Percentiles rank a stretch among this genome's conserved stretches.
phyloP scores from a whole-genome alignment of 805 yeast genomes.

The Lipomyces mesembrius region DNA sequence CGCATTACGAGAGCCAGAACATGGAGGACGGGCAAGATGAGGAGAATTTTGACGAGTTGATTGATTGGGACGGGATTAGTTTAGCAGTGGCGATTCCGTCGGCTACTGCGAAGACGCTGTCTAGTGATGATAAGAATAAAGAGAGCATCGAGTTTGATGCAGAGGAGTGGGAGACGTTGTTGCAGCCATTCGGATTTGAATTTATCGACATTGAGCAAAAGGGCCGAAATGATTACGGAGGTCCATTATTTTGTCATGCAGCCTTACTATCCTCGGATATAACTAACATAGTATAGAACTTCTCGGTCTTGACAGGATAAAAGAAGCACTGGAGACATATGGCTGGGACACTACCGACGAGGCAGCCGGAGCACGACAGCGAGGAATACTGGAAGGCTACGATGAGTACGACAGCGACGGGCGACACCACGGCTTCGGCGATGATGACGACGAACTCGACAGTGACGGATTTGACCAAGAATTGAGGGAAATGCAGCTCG shows the following conservation, averaged over 20 bases:
- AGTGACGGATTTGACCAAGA: slow-evolving; percentile 32
- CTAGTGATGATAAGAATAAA: not conserved
- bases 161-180: slow-evolving; percentile 33
- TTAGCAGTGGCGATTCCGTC: slow-evolving; percentile 33
- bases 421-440: slow-evolving; percentile 11
- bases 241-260: slow-evolving; percentile 4
- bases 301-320: slow-evolving; percentile 41
- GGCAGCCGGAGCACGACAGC: not conserved
- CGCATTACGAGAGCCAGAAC: slow-evolving; percentile 14
- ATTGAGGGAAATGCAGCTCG: slow-evolving; percentile 34
- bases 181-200: slow-evolving; percentile 41
- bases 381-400: slow-evolving; percentile 10
- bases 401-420: slow-evolving; percentile 14
- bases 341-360: slow-evolving; percentile 17
- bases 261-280: not conserved
- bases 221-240: slow-evolving; percentile 36
- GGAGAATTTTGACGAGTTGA: slow-evolving; percentile 36
- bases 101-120: not conserved
- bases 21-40: slow-evolving; percentile 36
- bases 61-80: slow-evolving; percentile 36
- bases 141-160: slow-evolving; percentile 16
- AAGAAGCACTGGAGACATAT: slow-evolving; percentile 42
- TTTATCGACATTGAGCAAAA: slow-evolving; percentile 34
- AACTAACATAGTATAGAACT: slow-evolving; percentile 13
- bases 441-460: slow-evolving; percentile 23